Base-by-base conservation (phyloP, 176 grass and related monocot genomes). In the Aegilops speltoides region DNA sequence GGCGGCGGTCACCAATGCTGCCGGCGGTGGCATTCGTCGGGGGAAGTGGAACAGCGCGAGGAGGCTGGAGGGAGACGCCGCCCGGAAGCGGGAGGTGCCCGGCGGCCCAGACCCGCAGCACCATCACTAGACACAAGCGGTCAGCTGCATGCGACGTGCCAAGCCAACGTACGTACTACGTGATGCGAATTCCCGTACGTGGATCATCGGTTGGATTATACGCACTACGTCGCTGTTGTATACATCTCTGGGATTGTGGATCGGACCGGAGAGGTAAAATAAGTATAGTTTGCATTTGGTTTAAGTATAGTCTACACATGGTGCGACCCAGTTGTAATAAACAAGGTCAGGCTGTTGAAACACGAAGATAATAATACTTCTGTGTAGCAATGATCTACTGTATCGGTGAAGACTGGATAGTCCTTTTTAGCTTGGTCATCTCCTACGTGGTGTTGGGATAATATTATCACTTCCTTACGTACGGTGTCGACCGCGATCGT, bases 71-170 rank as follows among this genome's bases (percentile, higher is more conserved):
- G 15, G 19, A 54, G 70, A 84, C 5, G 74, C 74, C 74, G 74
- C 17, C 31, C 26, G 48, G 65, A 96, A 96, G 85, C 92, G 87
- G 86, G 73, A 73, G 76, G 95, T 93, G 33, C 95, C 92, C 0
- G 88, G 95, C 23, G 92, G 95, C 28, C 95, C 95, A 7, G 90
- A 97, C 81, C 95, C 92, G 0, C 86, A 89, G 79, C 92, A 97
- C 84, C 95, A 97, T 84, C 75, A 40, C 81, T 92, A 91, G 87
- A 40, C 4, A 73, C 4, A 73, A 50, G 40, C 43, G 5, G 10
- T 8, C 15, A 19, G n/a, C 59, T 43, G 38, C 15, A 17, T 52
- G 48, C 78, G 60, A 65, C 9, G 37, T 6, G n/a, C 38, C 71
- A 25, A 9, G 6, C 56, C 56, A 22, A 59, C 56, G 19, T 24